These are phyloP conservation scores for Candida coquimbonensis DNA, from an alignment of 805 yeast species.

Conservation along the genomic window DNA sequence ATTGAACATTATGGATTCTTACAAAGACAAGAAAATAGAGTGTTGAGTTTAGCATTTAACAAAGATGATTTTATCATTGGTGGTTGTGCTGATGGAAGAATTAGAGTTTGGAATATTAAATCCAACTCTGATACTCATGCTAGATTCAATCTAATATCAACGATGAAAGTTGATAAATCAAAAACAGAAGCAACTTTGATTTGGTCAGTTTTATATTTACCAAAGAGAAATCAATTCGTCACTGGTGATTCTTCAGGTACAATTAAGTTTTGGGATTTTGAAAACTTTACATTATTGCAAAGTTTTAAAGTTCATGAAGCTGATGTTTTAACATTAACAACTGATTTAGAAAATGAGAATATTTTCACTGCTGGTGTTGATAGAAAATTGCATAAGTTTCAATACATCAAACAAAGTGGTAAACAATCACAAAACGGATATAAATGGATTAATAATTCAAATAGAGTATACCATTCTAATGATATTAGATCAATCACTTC, in stretches of 20 bases:
- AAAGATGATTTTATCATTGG: constrained; percentile 64
- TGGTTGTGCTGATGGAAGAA: constrained; percentile 93
- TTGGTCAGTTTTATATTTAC: constrained; percentile 73
- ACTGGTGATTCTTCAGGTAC: constrained; percentile 96
- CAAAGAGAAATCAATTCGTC: constrained; percentile 65
- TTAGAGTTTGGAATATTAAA: constrained; percentile 69
- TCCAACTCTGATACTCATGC: constrained; percentile 21
- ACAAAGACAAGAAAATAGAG: constrained; percentile 79
- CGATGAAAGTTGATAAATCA: constrained; percentile 89
- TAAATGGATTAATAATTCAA: constrained; percentile 73
- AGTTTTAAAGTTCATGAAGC: constrained; percentile 83
- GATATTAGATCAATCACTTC: constrained; percentile 75
- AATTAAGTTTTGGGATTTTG: constrained; percentile 87
- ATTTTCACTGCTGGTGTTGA: constrained; percentile 92
- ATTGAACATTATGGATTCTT: constrained; percentile 70
- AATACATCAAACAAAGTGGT: constrained; percentile 21
- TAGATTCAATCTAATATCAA: constrained; percentile 65
- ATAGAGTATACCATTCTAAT: constrained; percentile 75
- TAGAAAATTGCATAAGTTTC: constrained; percentile 74
- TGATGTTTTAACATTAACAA: constrained; percentile 71
- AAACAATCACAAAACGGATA: not conserved
- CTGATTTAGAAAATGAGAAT: constrained; percentile 51
- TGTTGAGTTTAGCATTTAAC: constrained; percentile 73
- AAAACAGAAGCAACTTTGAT: constrained; percentile 82
- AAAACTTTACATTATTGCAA: constrained; percentile 69